Evolutionary conservation across 2,329 filamentous ascomycete species (phyloP), one percentile per base, ranked within the genome.

Genomic region (Phialocephala subalpina): DNA sequence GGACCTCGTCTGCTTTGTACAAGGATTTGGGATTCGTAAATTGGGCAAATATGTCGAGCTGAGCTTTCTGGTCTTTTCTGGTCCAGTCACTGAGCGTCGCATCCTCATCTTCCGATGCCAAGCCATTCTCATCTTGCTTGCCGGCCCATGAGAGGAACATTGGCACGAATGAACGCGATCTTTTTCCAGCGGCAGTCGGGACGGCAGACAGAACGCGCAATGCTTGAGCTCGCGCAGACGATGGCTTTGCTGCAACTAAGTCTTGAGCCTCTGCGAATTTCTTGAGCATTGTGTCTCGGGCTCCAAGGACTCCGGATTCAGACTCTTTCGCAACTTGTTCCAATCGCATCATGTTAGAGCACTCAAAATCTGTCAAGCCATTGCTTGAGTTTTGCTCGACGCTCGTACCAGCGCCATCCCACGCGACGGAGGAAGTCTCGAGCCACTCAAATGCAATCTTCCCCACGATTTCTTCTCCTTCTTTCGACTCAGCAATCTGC

Each of bases 21-120:
- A 99, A 82, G 0, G 94, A 93, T 73, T 86, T 92, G 0, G 96
- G 93, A 75, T 99, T 99, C 58, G 86, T 82, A 75, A 98, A 98
- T 68, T 94, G 89, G 0, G 92, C 87, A 75, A 99, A 94, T 6
- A 99, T 83, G 1, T 85, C 85, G 38, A 99, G 84, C 74, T 97
- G 88, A 1, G 90, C 86, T 76, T 97, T 95, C 69, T 95, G 91
- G 76, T 99, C 96, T 66, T 88, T 88, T 64, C 93, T 82, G 25
- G 87, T 86, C 92, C 93, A 96, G 63, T 83, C 79, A 79, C 82
- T 83, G 78, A 60, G 74, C 47, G 62, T 63, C 12, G 75, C 71
- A 27, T 72, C 64, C 22, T 75, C 73, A 1, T 75, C 74, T 2
- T 66, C 68, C 1, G 60, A 36, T 14, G 69, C 59, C 6, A 22